Percentiles rank a stretch among this genome's conserved stretches.
These are phyloP conservation scores for Ashbya aceris DNA, from an alignment of 1,139 yeast genomes.

Conservation along the genomic window DNA sequence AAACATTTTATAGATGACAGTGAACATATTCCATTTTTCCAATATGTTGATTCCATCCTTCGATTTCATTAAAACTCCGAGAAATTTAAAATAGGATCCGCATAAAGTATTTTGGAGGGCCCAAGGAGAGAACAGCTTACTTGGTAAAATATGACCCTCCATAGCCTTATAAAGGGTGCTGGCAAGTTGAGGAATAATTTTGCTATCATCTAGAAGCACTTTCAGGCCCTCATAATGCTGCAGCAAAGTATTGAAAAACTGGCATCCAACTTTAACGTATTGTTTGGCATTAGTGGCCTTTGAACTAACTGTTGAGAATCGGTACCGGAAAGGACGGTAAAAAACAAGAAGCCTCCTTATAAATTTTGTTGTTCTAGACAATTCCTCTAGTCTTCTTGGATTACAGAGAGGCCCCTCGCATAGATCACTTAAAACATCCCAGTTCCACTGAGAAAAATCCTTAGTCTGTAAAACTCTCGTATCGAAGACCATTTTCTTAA, in stretches of 20 bases:
- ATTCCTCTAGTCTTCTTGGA: constrained; percentile 67
- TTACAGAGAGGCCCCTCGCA: constrained; percentile 73
- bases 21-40: constrained; percentile 78
- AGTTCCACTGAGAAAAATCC: constrained; percentile 79
- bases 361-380: constrained; percentile 72
- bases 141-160: constrained; percentile 43
- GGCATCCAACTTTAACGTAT: constrained; percentile 66
- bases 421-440: constrained; percentile 60
- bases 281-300: constrained; percentile 41
- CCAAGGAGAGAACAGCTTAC: constrained; percentile 58
- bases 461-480: constrained; percentile 71
- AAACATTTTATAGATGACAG: constrained; percentile 65
- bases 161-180: constrained; percentile 71
- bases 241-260: constrained; percentile 57
- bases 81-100: constrained; percentile 65
- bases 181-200: constrained; percentile 75
- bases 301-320: constrained; percentile 58
- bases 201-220: constrained; percentile 55
- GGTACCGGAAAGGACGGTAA: constrained; percentile 80
- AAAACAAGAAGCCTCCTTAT: constrained; percentile 77
- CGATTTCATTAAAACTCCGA: constrained; percentile 61
- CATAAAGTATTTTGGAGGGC: constrained; percentile 59
- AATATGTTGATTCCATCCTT: constrained; percentile 57
- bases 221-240: constrained; percentile 56
- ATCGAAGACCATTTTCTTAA: constrained; percentile 56